Conservation (phyloP, 2,329 filamentous ascomycete species). For the Daldinia sp. region DNA sequence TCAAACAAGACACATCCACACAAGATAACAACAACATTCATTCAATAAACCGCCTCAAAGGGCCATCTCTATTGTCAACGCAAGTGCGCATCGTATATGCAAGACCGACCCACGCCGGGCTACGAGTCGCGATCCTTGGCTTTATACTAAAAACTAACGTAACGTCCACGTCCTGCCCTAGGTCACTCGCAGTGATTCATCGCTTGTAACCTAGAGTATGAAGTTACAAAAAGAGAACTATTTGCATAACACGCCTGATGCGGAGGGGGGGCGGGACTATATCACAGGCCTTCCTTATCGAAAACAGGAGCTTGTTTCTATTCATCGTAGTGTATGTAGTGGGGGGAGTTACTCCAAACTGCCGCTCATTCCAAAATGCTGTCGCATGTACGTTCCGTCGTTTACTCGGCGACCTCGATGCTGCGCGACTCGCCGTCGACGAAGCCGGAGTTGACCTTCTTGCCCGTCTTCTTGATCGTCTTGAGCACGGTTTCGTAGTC, state of each 20-base stretch:
- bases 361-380: background rate
- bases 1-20: no score
- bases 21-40: background rate
- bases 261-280: no score
- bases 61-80: constrained; percentile 8
- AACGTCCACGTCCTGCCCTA: background rate
- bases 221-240: background rate
- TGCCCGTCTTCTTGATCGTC: constrained; percentile 95
- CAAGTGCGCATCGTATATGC: constrained; percentile 3
- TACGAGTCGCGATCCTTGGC: background rate
- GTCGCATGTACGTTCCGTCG: background rate
- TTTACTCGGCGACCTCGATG: constrained; percentile 55
- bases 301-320: background rate
- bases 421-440: constrained; percentile 70
- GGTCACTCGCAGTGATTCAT: background rate
- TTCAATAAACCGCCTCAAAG: constrained; percentile 1
- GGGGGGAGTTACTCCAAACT: background rate
- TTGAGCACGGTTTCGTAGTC: constrained; percentile 82
- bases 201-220: background rate
- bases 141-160: background rate
- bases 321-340: background rate
- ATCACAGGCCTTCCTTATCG: background rate
- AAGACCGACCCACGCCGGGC: constrained; percentile 13
- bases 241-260: background rate
- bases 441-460: constrained; percentile 82